These are phyloP conservation scores for Penicillium nordicum DNA, from an alignment of 2,329 filamentous ascomycete species.

Conservation along the genomic window DNA sequence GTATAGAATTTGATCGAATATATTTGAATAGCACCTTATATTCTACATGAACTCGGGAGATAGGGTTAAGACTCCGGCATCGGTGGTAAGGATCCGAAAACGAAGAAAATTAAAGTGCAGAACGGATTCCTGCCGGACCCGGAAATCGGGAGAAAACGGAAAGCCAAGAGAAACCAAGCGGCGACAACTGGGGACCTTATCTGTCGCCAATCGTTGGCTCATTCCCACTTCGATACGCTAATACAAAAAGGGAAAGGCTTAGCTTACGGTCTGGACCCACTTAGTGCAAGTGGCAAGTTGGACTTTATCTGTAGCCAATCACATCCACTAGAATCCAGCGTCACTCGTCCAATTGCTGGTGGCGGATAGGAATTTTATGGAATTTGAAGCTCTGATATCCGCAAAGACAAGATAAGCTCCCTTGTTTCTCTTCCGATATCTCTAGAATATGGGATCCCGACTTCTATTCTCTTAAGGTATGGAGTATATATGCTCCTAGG, in stretches of 20 bases:
- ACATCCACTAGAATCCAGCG: background rate
- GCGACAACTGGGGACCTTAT: background rate
- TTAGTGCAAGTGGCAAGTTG: slow-evolving; percentile 1
- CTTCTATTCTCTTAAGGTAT: background rate
- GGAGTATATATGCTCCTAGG: no score
- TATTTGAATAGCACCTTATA: background rate
- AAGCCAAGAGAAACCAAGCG: background rate
- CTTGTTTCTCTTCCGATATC: background rate
- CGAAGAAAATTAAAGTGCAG: background rate
- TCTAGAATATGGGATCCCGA: background rate
- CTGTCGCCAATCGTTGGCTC: slow-evolving; percentile 9
- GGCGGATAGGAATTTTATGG: slow-evolving; percentile 7
- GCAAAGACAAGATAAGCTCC: background rate
- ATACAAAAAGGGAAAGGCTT: background rate
- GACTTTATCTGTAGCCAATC: slow-evolving; percentile 15
- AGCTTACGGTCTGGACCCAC: background rate
- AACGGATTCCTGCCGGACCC: background rate
- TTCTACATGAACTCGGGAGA: background rate
- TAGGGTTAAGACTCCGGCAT: background rate
- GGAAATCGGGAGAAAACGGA: slow-evolving; percentile 3
- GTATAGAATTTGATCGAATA: no score
- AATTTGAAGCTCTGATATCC: background rate
- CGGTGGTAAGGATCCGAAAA: background rate
- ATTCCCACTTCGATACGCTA: background rate
- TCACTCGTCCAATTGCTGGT: slow-evolving; percentile 16